A percentile compares a stretch with the other conserved stretches of the same genome.
phyloP scores from a whole-genome alignment of 2,329 filamentous ascomycete genomes.

The Phialophora chinensis region DNA sequence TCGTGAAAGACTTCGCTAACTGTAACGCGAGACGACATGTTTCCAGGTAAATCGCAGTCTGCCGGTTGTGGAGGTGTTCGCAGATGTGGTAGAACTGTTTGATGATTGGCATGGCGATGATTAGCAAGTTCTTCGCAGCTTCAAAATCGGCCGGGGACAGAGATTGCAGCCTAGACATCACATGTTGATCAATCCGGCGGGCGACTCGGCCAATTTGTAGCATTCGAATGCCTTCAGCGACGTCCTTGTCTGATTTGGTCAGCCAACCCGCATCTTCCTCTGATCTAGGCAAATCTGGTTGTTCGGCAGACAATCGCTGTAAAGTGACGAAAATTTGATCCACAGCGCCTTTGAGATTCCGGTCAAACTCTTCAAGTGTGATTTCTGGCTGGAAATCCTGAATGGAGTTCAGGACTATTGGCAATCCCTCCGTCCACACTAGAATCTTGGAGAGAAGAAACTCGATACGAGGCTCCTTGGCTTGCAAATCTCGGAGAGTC shows the following conservation, averaged over 20 bases:
- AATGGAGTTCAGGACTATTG: conserved; percentile 26
- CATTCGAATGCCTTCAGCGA: conserved; percentile 61
- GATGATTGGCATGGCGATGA: conserved; percentile 71
- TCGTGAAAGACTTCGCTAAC: conserved; percentile 76
- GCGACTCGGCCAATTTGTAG: conserved; percentile 66
- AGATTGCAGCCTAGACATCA: conserved; percentile 54
- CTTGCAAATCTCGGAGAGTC: conserved; percentile 54
- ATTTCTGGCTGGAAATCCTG: conserved; percentile 35
- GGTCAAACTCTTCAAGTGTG: conserved; percentile 58
- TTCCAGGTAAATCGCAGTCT: conserved; percentile 70
- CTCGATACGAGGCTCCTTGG: conserved; percentile 62
- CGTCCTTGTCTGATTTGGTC: conserved; percentile 59
- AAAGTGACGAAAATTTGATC: conserved; percentile 80
- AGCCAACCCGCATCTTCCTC: conserved; percentile 70
- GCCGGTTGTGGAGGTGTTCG: conserved; percentile 62
- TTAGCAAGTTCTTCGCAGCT: conserved; percentile 59
- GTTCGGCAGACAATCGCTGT: conserved; percentile 69
- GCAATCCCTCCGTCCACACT: conserved; percentile 63
- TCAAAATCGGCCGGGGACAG: conserved; percentile 52
- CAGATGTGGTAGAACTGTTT: conserved; percentile 72
- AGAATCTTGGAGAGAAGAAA: conserved; percentile 71
- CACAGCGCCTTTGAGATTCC: conserved; percentile 66
- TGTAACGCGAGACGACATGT: conserved; percentile 76
- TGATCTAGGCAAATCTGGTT: conserved; percentile 62
- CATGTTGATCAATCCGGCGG: conserved; percentile 47